phyloP scores from a whole-genome alignment of 805 yeast genomes.

The Wickerhamomyces queroliae region DNA sequence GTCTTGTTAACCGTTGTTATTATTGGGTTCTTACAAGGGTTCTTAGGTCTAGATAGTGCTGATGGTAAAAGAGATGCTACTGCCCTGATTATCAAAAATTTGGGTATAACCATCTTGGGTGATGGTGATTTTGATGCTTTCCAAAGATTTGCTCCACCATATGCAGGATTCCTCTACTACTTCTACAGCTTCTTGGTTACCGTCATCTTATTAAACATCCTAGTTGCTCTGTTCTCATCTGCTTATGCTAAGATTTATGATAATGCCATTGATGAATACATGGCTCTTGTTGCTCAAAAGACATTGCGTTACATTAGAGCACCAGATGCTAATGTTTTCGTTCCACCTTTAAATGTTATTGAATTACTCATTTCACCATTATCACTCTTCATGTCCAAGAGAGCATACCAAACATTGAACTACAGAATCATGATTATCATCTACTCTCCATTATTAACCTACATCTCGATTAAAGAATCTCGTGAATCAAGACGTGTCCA shows the following conservation, averaged over 20 bases:
- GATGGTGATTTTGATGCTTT: constrained; percentile 69
- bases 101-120: constrained; percentile 69
- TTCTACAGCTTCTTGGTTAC: constrained; percentile 69
- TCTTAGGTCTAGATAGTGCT: constrained; percentile 79
- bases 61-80: constrained; percentile 83
- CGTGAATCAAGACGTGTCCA: constrained; percentile 61
- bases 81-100: constrained; percentile 49
- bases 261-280: constrained; percentile 78
- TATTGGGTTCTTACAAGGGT: constrained; percentile 81
- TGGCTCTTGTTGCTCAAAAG: constrained; percentile 80
- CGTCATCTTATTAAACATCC: constrained; percentile 72
- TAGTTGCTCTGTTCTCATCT: constrained; percentile 79
- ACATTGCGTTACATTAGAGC: constrained; percentile 81
- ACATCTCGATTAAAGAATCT: constrained; percentile 61
- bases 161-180: constrained; percentile 76
- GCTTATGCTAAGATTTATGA: constrained; percentile 79
- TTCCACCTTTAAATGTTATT: constrained; percentile 77
- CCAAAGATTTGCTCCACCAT: constrained; percentile 74
- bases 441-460: constrained; percentile 61
- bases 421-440: constrained; percentile 55
- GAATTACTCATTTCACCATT: constrained; percentile 50
- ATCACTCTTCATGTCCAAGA: constrained; percentile 32
- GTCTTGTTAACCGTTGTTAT: constrained; percentile 64
- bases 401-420: constrained; percentile 34
- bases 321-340: constrained; percentile 80